Base-by-base conservation (phyloP, 768 basidiomycete species). In the Rossbeevera mucosa region DNA sequence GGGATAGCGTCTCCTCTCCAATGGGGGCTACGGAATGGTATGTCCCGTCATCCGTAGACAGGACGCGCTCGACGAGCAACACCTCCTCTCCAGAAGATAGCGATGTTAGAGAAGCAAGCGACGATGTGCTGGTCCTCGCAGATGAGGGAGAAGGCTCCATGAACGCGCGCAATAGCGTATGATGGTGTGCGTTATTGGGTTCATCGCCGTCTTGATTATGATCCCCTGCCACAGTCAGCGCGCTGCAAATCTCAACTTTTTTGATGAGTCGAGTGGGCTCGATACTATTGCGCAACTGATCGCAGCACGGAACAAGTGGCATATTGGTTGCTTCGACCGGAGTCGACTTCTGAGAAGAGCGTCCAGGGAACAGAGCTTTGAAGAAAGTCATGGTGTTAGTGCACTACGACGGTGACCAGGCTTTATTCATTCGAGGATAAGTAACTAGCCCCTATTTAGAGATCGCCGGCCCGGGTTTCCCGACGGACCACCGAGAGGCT, bases 241-340 rank as follows among this genome's bases (percentile, higher is more conserved):
- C 54, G 0, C 52, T 59, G 13, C 54, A 62, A 5, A 60, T 26
- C 9, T 58, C 57, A 6, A 59, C 36, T 24, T 47, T 61, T 18
- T 26, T 18, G 5, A 63, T 50, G 2, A 49, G 25, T n/a, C 49
- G 44, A 14, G 51, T 22, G 7, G 55, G 22, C 7, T 52, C 29
- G 14, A n/a, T 18, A 7, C 18, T 16, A 22, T 13, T 14, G 21
- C 11, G 11, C 4, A 47, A 25, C 21, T 43, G 38, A 8, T 16
- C 9, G 26, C 24, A 54, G 51, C 52, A 59, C 18, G 43, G 7
- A 13, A 44, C 44, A 1, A 63, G 30, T 2, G 47, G 7, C 31
- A 45, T 45, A 5, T 56, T 59, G 11, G 18, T 46, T 2, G 43
- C 48, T 3, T 52, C 18, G n/a, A 43, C 42, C 1, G 49, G 61